Base-by-base conservation (phyloP, 2,329 filamentous ascomycete species). In the Calonectria pteridis region DNA sequence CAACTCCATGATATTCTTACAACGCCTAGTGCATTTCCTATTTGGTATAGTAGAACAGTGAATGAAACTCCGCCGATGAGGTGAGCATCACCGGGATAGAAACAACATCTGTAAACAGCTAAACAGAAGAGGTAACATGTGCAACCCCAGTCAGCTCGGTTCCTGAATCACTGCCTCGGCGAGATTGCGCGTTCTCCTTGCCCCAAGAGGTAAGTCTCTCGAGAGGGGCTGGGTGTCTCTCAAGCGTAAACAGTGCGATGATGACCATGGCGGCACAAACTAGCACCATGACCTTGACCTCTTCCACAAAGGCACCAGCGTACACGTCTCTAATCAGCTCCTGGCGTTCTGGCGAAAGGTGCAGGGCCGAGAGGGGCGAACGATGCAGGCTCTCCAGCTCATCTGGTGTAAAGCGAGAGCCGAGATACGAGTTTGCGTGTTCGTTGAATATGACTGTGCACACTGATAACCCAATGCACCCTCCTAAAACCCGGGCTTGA, bases 401-500 rank as follows among this genome's bases (percentile, higher is more conserved):
- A 14, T 79, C 73, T 4, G 80, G 67, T 14, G 83, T 84, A 69
- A 89, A 78, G 35, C 81, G 76, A 31, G 76, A 75, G 16, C 81
- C 78, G 14, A 90, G 82, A 43, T 84, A 80, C 33, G 77, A 75
- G 55, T 86, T 84, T 51, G 87, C 84, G 67, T 85, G 84, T 37
- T 81, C 77, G 78, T 91, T 90, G 81, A 91, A 89, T 14, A 93
- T 85, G 18, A 91, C 87, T n/a, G 89, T 91, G 75, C 91, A 91
- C 29, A 89, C 81, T 0, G 90, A 88, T 53, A 93, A 85, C 1
- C 91, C 91, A 33, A 92, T 85, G 46, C 89, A 89, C 3, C 91
- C 91, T 1, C 91, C 91, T 2, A 93, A 83, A 0, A 92, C 89
- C 18, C 91, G 87, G 2, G 89, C 87, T 81, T 93, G 91, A 1